phyloP scores from a whole-genome alignment of 345 rosid species.

The Turritis glabra region DNA sequence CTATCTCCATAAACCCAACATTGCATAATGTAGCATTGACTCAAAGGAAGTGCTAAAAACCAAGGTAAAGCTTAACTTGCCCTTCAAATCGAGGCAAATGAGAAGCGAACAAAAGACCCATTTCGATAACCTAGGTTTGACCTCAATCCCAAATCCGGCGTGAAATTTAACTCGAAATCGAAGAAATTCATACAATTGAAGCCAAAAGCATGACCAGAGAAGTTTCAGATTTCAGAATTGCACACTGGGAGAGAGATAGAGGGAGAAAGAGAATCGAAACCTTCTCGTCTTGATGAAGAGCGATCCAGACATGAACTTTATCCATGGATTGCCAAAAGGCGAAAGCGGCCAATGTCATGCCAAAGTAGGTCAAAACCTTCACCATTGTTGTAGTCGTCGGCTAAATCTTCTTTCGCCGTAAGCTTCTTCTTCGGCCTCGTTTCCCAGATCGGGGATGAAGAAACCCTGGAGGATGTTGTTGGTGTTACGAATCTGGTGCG shows the following conservation, averaged over 20 bases:
- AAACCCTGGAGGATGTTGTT: background rate
- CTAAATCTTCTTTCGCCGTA: constrained; percentile 7
- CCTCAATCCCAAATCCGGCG: background rate
- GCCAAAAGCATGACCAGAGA: background rate
- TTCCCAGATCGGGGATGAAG: constrained; percentile 21
- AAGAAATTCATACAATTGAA: background rate
- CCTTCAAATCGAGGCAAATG: background rate
- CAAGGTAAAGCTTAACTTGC: background rate
- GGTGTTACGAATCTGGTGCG: constrained; percentile 15
- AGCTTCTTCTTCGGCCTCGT: constrained; percentile 18
- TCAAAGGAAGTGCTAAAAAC: background rate
- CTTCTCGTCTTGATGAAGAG: constrained; percentile 74
- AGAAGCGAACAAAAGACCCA: background rate
- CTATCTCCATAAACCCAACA: background rate
- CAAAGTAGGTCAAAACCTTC: constrained; percentile 65
- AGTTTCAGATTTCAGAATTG: background rate
- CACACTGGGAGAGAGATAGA: background rate
- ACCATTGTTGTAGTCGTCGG: constrained; percentile 49
- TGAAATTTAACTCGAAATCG: background rate
- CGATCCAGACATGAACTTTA: constrained; percentile 91
- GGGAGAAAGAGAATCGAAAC: constrained; percentile 23
- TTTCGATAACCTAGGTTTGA: constrained; percentile 30
- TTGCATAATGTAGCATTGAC: background rate
- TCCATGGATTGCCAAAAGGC: constrained; percentile 91
- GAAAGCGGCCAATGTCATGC: constrained; percentile 79